These are phyloP conservation scores for Solanum sejunctum DNA, from an alignment of 257 asterid genomes.

Conservation along the genomic window DNA sequence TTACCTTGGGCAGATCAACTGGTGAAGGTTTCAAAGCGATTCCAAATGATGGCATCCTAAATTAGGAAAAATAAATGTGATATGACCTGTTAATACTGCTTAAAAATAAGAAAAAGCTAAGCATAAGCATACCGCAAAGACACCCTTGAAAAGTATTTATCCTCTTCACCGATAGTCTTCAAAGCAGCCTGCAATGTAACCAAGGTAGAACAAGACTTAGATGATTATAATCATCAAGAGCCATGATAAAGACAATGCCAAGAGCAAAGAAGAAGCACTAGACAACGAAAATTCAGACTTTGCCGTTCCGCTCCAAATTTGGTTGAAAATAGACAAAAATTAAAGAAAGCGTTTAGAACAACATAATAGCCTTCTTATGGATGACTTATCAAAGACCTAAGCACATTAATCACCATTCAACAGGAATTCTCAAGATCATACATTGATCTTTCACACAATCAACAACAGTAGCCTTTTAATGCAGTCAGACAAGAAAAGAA, in stretches of 20 bases:
- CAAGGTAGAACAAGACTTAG: neutral
- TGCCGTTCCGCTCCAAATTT: neutral
- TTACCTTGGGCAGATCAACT: slow-evolving; percentile 56
- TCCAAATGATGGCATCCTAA: slow-evolving; percentile 67
- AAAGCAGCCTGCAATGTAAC: slow-evolving; percentile 64
- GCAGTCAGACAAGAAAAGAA: neutral
- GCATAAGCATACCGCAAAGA: slow-evolving; percentile 50
- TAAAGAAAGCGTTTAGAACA: neutral
- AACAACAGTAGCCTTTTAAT: neutral
- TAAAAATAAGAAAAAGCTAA: neutral
- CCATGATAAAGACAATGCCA: neutral
- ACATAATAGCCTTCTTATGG: neutral
- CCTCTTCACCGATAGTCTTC: slow-evolving; percentile 93
- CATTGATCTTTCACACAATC: neutral
- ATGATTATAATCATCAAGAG: neutral
- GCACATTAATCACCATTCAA: neutral
- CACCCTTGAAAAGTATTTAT: slow-evolving; percentile 77
- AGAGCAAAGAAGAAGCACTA: neutral
- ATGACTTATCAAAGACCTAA: neutral
- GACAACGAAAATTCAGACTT: neutral
- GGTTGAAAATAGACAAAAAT: neutral
- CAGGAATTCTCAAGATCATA: neutral
- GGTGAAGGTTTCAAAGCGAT: slow-evolving; percentile 55
- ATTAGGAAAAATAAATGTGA: slow-evolving; percentile 13
- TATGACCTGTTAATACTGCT: neutral